Percentiles rank a stretch among this genome's conserved stretches.
These are phyloP conservation scores for Strobilomyces confusus DNA, from an alignment of 768 basidiomycete species.

Conservation along the genomic window DNA sequence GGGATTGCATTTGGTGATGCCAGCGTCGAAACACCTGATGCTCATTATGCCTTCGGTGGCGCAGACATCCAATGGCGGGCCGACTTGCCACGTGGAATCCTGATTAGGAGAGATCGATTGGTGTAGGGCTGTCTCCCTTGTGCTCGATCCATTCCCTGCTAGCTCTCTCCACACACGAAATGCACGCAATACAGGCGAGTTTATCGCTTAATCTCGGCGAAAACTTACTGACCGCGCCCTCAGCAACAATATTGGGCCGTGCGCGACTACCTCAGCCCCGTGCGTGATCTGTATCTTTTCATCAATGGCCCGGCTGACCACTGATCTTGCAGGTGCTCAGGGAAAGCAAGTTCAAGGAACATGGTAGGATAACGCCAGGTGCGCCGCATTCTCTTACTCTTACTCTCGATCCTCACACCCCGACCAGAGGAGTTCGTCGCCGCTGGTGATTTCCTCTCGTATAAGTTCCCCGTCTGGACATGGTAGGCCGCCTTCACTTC, in stretches of 20 bases:
- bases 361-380: conserved; percentile 95
- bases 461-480: conserved; percentile 98
- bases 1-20: too few species aligned
- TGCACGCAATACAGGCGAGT: conserved; percentile 49
- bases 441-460: conserved; percentile 93
- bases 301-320: conserved; percentile 25
- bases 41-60: too few species aligned
- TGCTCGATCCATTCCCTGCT: conserved; percentile 10
- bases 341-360: conserved; percentile 99
- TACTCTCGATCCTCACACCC: conserved; percentile 9
- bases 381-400: conserved; percentile 20
- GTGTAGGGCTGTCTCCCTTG: conserved; percentile 29
- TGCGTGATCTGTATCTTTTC: conserved; percentile 37
- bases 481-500: conserved; percentile 54
- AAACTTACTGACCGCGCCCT: background rate
- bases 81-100: conserved; percentile 21
- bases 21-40: too few species aligned
- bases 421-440: conserved; percentile 91
- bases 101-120: conserved; percentile 34
- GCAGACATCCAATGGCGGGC: too few species aligned
- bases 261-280: conserved; percentile 90
- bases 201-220: background rate
- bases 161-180: conserved; percentile 17
- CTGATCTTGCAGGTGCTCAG: conserved; percentile 74
- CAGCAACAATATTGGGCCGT: conserved; percentile 93